Percentiles rank a stretch among this genome's conserved stretches.
phyloP scores from a whole-genome alignment of 257 asterid species.

The Solanum peruvianum region DNA sequence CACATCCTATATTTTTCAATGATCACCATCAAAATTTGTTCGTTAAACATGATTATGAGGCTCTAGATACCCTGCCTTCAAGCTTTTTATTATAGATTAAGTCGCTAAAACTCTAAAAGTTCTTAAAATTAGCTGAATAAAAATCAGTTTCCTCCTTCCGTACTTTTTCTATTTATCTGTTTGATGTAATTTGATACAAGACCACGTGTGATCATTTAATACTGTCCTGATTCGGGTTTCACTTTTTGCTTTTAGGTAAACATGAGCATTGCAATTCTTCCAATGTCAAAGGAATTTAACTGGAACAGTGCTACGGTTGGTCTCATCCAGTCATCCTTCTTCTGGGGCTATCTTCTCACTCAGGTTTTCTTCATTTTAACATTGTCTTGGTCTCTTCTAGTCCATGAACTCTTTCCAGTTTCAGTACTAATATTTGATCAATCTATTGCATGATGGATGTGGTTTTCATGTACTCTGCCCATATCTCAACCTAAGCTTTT shows the following conservation, averaged over 20 bases:
- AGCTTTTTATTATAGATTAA: not conserved
- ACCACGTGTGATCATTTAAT: not conserved
- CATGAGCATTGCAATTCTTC: slow-evolving; percentile 98
- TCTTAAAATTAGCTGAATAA: not conserved
- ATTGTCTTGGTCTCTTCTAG: not conserved
- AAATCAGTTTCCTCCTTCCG: not conserved
- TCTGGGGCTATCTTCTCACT: slow-evolving; percentile 98
- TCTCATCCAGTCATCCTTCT: slow-evolving; percentile 91
- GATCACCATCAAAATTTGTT: not conserved
- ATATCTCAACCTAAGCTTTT: not conserved
- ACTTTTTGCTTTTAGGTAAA: slow-evolving; percentile 53
- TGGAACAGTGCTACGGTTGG: slow-evolving; percentile 99
- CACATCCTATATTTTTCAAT: not conserved
- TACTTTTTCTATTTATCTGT: not conserved
- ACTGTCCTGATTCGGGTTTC: not conserved
- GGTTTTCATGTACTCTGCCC: not conserved
- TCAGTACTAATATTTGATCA: not conserved
- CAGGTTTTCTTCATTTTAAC: slow-evolving; percentile 43
- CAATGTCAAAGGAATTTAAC: slow-evolving; percentile 94
- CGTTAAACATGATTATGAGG: not conserved
- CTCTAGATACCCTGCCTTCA: not conserved
- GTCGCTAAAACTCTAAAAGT: not conserved
- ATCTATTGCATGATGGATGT: not conserved
- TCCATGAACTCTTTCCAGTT: not conserved
- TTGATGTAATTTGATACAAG: not conserved